Conservation (phyloP, 2,329 filamentous ascomycete species). For the Metarhizium sp. region DNA sequence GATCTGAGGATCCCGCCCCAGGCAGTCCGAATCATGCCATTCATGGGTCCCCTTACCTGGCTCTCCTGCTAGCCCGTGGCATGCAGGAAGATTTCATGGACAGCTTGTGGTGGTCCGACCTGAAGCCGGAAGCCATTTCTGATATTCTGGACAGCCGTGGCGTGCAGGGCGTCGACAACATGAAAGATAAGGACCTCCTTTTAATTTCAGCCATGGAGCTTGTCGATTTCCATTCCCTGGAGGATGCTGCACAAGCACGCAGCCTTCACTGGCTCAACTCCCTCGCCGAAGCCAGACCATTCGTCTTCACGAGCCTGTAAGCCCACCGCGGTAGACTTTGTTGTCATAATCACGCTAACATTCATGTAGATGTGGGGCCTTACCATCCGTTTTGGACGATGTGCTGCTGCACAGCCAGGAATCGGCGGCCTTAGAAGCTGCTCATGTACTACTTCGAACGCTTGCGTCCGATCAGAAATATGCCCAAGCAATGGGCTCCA, state of each 20-base stretch:
- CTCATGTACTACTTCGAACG: conserved; percentile 49
- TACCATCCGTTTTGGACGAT: conserved; percentile 50
- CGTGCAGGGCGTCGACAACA: conserved; percentile 26
- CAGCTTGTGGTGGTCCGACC: conserved; percentile 50
- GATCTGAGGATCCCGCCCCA: conserved; percentile 4
- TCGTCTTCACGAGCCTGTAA: conserved; percentile 50
- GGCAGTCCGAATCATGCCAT: conserved; percentile 10
- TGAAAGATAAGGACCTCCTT: conserved; percentile 53
- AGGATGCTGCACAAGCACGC: conserved; percentile 51
- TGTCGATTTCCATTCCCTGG: conserved; percentile 56
- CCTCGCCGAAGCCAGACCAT: conserved; percentile 43
- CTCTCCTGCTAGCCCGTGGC: conserved; percentile 48
- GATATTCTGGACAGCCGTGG: conserved; percentile 15
- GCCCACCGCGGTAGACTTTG: conserved; percentile 14
- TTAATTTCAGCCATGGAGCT: conserved; percentile 55
- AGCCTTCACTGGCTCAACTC: conserved; percentile 51
- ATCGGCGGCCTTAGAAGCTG: conserved; percentile 47
- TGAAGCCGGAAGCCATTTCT: conserved; percentile 31
- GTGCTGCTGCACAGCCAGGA: conserved; percentile 56
- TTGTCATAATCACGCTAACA: conserved; percentile 7
- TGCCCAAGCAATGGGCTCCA: conserved; percentile 35
- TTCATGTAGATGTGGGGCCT: conserved; percentile 38
- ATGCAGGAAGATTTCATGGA: conserved; percentile 53
- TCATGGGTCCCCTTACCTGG: conserved; percentile 46
- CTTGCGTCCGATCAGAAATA: conserved; percentile 46